Base-by-base conservation (phyloP, 1,284 basidiomycete species). In the Apiotrichum domesticum region DNA sequence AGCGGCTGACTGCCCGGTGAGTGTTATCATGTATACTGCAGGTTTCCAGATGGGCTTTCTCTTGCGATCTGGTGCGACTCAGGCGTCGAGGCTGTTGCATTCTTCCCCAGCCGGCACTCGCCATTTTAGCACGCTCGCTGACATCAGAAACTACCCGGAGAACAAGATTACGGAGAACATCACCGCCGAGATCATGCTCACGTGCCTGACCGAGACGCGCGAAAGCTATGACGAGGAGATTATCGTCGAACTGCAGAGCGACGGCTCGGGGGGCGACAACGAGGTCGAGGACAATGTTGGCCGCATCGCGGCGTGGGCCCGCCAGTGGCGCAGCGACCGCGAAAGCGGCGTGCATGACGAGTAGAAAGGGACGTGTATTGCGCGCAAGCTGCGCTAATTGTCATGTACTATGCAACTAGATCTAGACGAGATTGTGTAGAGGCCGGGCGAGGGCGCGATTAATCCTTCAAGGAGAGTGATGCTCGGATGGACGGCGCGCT, bases 141-240 rank as follows among this genome's bases (percentile, higher is more conserved):
- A 39, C 37, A 39, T 39, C 13, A 39, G 37, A 39, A 39, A 39
- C 10, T 98, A 98, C 71, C 79, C 88, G 1, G 76, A 92, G 47
- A 89, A 90, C 72, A 99, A 99, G 79, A 91, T 98, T 9, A 88
- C 94, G 72, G 96, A 98, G 77, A 99, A 99, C 75, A 95, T 98
- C 76, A 87, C 94, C 66, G 93, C 94, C 8, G 95, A 99, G 77
- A 98, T 99, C 72, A 97, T 98, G 94, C 83, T 90, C 69, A 86
- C 93, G 39, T 87, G 96, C 32, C 79, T 88, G 8, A 87, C 90
- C 46, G 95, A 98, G 74, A 94, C 95, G 2, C 81, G 85, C 40
- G 84, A 85, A 42, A 88, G 89, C 1, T 99, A 98, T 74, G 83
- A 86, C 0, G 73, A 82, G 29, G 87, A 91, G 73, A 89, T 95